Evolutionary conservation across 225 moss, liverwort and hornwort genomes (phyloP), one percentile per base, ranked within the genome.

Genomic region (Sphagnum contortum): DNA sequence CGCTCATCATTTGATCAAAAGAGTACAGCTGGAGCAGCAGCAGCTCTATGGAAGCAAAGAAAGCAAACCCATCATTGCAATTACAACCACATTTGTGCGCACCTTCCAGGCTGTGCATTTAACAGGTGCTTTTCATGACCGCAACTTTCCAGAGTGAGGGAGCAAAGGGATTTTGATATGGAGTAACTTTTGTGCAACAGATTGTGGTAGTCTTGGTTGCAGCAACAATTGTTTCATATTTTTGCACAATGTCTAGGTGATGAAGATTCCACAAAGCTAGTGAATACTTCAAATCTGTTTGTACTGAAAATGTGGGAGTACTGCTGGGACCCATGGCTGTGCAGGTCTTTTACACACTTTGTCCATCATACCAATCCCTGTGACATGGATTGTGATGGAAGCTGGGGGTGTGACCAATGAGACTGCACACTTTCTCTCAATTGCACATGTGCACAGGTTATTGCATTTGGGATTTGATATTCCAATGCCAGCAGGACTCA

Each of bases 301-400:
- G 1, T 46, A 14, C 48, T 10, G 12, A 8, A 63, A 47, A 50
- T 47, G 63, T 63, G 45, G 49, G 4, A 3, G 9, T 63, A n/a
- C 11, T 45, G 61, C 61, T 44, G 61, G 5, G 47, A 46, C 6
- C 9, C 8, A 9, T 7, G 61, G 51, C 45, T 64, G 63, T 57
- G 66, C 87, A 69, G 87, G 92, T 60, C 82, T 98, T 67, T 83
- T 85, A 82, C 81, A 81, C 68, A 98, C 92, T 1, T 80, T 98
- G 29, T 83, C 83, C 57, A 80, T 87, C 55, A 80, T 91, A 60
- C 81, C 81, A 12, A 80, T 74, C 29, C 88, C 81, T 12, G 81
- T 92, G 49, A 83, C 85, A 9, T 98, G 96, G 96, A 88, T 98
- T 60, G 82, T 98, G 9, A 54, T 98, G 4, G 96, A 98, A 57